Evolutionary conservation across 352 stramenopile species (phyloP), one percentile per base, ranked within the genome.

Genomic region (Salisapilia sapeloensis): DNA sequence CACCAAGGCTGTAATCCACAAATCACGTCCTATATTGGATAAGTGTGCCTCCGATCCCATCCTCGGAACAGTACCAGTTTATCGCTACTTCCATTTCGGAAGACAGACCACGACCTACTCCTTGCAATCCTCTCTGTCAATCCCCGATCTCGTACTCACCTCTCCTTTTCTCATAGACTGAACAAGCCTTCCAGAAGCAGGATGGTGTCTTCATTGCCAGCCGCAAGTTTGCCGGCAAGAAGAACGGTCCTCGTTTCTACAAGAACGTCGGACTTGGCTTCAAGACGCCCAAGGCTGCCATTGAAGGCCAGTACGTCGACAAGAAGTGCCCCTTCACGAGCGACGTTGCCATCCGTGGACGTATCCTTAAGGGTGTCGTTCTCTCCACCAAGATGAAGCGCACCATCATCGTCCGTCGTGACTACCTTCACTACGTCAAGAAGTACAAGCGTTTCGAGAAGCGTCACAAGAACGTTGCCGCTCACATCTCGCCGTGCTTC

Each of bases 361-460:
- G 92, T 74, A 98, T 93, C 49, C 70, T 97, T 34, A 97, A 97
- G 80, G 95, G 94, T 46, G 77, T 98, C 35, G 93, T 98, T 28
- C 93, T 98, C 44, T 99, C 93, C 51, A 98, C 78, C 62, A 99
- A 99, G 86, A 99, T 99, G 95, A 97, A 97, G 65, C 86, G 94
- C 67, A 99, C 95, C 33, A 93, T 99, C 58, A 93, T 99, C 51
- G 93, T 99, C 40, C 90, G 95, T 76, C 82, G 95, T 59, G 95
- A 99, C 63, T 99, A 99, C 76, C 67, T 99, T 44, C 94, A 99
- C 72, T 99, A 93, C 67, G 91, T 99, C 46, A 78, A 75, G 56
- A 99, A 99, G 89, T 99, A 99, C 92, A 92, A 91, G 50, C 89
- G 92, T 94, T 99, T 97, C 63, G 94, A 98, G 71, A 99, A 99